Base-by-base conservation (phyloP, 2,329 filamentous ascomycete species). In the Fusarium sp. region DNA sequence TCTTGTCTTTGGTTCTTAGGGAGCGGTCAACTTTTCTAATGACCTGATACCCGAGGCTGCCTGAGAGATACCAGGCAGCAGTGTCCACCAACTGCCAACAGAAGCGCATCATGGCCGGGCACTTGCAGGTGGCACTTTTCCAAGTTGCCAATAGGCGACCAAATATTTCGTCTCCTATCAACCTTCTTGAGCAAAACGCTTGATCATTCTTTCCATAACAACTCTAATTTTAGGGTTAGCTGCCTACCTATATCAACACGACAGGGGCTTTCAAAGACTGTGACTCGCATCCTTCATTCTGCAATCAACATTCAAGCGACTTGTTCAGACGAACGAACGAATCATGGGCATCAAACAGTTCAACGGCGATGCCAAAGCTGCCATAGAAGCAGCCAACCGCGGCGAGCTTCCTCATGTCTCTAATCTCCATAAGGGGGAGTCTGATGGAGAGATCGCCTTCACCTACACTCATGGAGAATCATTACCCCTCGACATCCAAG, bases 361-460 rank as follows among this genome's bases (percentile, higher is more conserved):
- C 78, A 83, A 89, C 50, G 81, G 83, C 53, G 91, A 95, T 76
- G 64, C 86, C 32, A 73, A 75, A 29, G 69, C 81, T 84, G 75
- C 81, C 77, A 61, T 62, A 44, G 47, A 51, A 42, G 67, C 63
- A 9, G 44, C 55, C 29, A 79, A 81, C 45, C 34, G n/a, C 7
- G 27, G n/a, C 18, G 83, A 80, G 10, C 81, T 88, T 49, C 68
- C 81, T 2, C 80, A 85, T 51, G 82, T 96, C 50, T 80, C 80
- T 50, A 76, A 83, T 34, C 81, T 97, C 25, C 80, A 81, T 34
- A 81, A 83, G 38, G 91, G 91, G 18, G 88, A 90, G 8, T 90
- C 92, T 32, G 91, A 95, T 78, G 92, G 92, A 53, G 89, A 92
- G 60, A 84, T 97, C 60, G 85, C 85, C 16, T 91, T 95, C 77